These are phyloP conservation scores for Carex kokanica DNA, from an alignment of 176 grass and related monocot genomes.

Conservation along the genomic window DNA sequence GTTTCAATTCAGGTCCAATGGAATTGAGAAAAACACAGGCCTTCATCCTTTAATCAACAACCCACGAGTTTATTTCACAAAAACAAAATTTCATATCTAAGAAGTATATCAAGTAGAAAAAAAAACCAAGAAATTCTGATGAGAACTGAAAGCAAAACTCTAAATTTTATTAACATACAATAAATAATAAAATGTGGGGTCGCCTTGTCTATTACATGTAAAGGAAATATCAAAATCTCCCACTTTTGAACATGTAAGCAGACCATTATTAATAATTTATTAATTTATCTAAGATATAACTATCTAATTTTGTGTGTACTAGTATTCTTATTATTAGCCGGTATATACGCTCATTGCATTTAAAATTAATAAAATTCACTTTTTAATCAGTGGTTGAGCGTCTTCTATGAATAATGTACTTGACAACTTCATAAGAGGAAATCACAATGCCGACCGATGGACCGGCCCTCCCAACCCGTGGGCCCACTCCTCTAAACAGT, in stretches of 20 bases:
- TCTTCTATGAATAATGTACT: constrained; percentile 62
- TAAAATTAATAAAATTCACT: not conserved
- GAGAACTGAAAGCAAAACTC: not conserved
- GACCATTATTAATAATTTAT: not conserved
- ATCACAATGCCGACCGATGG: constrained; percentile 90
- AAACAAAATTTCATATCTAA: not conserved
- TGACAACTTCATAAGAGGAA: constrained; percentile 84
- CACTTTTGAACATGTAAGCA: not conserved
- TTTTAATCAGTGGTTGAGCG: constrained; percentile 22
- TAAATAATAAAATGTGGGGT: not conserved
- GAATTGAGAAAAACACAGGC: not conserved
- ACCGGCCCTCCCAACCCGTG: constrained; percentile 67
- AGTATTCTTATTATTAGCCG: not conserved
- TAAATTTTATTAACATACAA: not conserved
- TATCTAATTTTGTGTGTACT: not conserved
- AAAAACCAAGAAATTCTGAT: not conserved
- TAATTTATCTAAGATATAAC: not conserved
- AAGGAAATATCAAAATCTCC: constrained; percentile 5
- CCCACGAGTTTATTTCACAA: not conserved
- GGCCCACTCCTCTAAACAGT: constrained; percentile 70
- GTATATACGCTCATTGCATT: not conserved
- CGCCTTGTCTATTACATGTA: not conserved
- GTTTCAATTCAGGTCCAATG: not conserved
- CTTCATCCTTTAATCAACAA: not conserved
- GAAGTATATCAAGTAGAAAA: not conserved